Percentiles rank a stretch among this genome's conserved stretches.
Evolutionary conservation across 2,329 filamentous ascomycete genomes (phyloP).

Genomic region (Ceratocystis papillata): DNA sequence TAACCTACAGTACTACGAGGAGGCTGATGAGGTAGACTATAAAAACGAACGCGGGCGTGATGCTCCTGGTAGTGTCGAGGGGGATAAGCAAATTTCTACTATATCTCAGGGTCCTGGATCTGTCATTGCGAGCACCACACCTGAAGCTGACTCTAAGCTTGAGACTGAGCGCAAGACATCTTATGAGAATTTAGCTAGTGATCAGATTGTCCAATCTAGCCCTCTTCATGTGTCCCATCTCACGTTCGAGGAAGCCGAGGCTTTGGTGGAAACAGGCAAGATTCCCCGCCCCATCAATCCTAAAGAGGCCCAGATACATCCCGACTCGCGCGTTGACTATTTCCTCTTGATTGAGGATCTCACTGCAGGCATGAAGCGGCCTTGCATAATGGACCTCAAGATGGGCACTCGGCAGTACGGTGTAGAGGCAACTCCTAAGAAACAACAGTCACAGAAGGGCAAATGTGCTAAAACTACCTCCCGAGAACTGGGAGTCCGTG

Average conservation of each 20-base stretch:
- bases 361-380: slow-evolving; percentile 89
- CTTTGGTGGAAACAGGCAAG: slow-evolving; percentile 28
- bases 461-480: slow-evolving; percentile 93
- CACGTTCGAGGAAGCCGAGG: slow-evolving; percentile 23
- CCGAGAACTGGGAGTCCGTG: slow-evolving; percentile 75
- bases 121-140: not conserved
- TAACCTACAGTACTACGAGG: slow-evolving; percentile 82
- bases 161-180: not conserved
- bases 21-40: slow-evolving; percentile 75
- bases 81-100: slow-evolving; percentile 25
- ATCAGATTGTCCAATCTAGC: slow-evolving; percentile 10
- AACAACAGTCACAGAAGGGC: slow-evolving; percentile 80
- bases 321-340: slow-evolving; percentile 65
- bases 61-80: slow-evolving; percentile 18
- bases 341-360: slow-evolving; percentile 90
- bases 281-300: slow-evolving; percentile 58
- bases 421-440: slow-evolving; percentile 81
- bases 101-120: not conserved
- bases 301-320: slow-evolving; percentile 59
- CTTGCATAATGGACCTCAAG: slow-evolving; percentile 94
- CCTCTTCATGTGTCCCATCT: slow-evolving; percentile 24
- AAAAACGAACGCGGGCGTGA: slow-evolving; percentile 52
- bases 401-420: slow-evolving; percentile 98
- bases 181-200: not conserved
- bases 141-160: slow-evolving; percentile 16